Conservation (phyloP, 2,329 filamentous ascomycete species). For the Aspergillus sp. region DNA sequence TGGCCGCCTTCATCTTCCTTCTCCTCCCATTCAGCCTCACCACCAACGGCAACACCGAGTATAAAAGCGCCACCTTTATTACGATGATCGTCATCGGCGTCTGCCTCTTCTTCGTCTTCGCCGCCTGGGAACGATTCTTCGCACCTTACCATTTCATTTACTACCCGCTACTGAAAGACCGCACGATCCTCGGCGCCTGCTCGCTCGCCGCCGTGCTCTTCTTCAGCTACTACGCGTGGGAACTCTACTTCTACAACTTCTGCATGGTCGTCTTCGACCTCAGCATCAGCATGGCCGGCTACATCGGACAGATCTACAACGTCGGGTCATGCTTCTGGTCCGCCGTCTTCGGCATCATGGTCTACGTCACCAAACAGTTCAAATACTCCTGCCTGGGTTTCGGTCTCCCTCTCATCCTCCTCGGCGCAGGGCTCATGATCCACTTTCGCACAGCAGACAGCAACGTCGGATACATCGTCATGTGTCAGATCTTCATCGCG, state of each 20-base stretch:
- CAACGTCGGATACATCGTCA: constrained; percentile 51
- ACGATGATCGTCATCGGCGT: constrained; percentile 1
- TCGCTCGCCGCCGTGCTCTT: constrained; percentile 49
- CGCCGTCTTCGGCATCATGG: constrained; percentile 50
- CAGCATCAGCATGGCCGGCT: constrained; percentile 42
- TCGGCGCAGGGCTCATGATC: constrained; percentile 57
- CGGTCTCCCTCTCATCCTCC: constrained; percentile 51
- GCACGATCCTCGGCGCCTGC: constrained; percentile 54
- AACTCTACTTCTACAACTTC: constrained; percentile 55
- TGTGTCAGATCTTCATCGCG: constrained; percentile 57
- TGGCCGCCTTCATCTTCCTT: constrained; percentile 1
- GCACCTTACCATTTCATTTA: constrained; percentile 56
- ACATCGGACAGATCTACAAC: constrained; percentile 53
- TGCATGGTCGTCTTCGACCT: constrained; percentile 54
- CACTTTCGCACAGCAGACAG: constrained; percentile 52
- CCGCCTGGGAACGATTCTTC: constrained; percentile 54
- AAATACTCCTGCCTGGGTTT: constrained; percentile 53
- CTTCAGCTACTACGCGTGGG: constrained; percentile 54
- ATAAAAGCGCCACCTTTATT: constrained; percentile 3
- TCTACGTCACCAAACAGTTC: constrained; percentile 52
- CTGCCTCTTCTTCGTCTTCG: constrained; percentile 41
- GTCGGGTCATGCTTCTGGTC: constrained; percentile 55
- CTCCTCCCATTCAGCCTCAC: constrained; percentile 4
- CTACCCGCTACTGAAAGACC: constrained; percentile 50
- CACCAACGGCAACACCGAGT: constrained; percentile 2